These are phyloP conservation scores for Caryopteris hybrid DNA, from an alignment of 305 asterid species.

Conservation along the genomic window DNA sequence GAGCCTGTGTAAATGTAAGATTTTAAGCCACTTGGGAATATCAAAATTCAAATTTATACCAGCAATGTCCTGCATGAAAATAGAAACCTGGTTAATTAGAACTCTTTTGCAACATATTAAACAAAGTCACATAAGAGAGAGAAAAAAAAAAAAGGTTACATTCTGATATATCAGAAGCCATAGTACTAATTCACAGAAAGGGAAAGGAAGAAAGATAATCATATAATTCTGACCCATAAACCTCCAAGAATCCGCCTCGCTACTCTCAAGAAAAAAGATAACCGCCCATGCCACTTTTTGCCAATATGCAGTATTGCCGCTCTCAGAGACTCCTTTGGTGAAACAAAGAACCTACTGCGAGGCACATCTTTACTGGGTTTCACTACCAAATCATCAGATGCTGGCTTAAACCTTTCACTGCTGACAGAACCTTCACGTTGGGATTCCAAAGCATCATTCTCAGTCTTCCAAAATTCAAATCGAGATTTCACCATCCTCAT, in stretches of 20 bases:
- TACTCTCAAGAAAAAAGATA: slow-evolving; percentile 68
- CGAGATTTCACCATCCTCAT: slow-evolving; percentile 37
- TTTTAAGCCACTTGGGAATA: slow-evolving; percentile 76
- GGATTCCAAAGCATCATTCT: slow-evolving; percentile 48
- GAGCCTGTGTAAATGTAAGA: slow-evolving; percentile 70
- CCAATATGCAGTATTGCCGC: slow-evolving; percentile 65
- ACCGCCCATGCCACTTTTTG: slow-evolving; percentile 87
- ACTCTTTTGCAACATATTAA: background rate
- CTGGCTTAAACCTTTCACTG: slow-evolving; percentile 37
- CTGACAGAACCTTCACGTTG: slow-evolving; percentile 41
- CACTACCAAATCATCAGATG: slow-evolving; percentile 37
- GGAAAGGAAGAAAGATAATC: slow-evolving; percentile 13
- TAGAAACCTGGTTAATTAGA: background rate
- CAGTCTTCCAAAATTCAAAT: slow-evolving; percentile 45
- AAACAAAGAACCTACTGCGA: slow-evolving; percentile 51
- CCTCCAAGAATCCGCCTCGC: slow-evolving; percentile 80
- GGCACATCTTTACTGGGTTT: slow-evolving; percentile 53
- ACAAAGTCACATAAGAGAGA: background rate
- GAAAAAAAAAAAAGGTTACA: background rate
- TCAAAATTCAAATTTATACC: slow-evolving; percentile 91
- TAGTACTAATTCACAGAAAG: slow-evolving; percentile 13
- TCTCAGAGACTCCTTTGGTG: slow-evolving; percentile 81
- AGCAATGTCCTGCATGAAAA: slow-evolving; percentile 71
- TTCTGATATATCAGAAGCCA: slow-evolving; percentile 5
- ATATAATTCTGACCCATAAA: slow-evolving; percentile 71